phyloP scores from a whole-genome alignment of 768 basidiomycete species.

The Agrocybe pediades region DNA sequence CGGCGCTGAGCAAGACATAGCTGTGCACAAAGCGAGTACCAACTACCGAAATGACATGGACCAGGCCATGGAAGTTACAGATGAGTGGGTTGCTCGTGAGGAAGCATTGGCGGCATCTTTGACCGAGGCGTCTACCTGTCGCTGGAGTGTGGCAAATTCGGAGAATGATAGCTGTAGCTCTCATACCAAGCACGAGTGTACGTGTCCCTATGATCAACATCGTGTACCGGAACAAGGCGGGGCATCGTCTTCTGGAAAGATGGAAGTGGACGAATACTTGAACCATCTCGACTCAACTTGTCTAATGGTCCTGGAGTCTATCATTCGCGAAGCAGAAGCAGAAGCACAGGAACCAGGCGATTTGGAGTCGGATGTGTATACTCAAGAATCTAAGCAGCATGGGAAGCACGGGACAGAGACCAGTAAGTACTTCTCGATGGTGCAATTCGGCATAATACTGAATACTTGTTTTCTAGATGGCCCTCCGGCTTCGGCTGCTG shows the following conservation, averaged over 20 bases:
- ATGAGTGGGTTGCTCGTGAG: conserved; percentile 50
- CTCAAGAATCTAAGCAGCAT: not conserved
- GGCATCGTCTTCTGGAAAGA: not conserved
- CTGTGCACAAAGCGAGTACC: not conserved
- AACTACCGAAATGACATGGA: conserved; percentile 28
- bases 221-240: not conserved
- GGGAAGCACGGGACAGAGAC: not conserved
- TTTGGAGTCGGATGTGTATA: not conserved
- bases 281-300: conserved; percentile 22
- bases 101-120: conserved; percentile 38
- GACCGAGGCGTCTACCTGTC: conserved; percentile 15
- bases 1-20: conserved; percentile 18
- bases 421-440: not conserved
- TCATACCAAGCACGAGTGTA: not conserved
- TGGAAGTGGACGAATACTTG: conserved; percentile 7
- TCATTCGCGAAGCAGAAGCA: conserved; percentile 23
- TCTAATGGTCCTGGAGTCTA: conserved; percentile 25
- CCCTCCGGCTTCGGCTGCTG: not conserved
- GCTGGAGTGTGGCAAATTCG: conserved; percentile 7
- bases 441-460: not conserved
- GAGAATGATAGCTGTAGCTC: conserved; percentile 3
- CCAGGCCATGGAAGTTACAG: conserved; percentile 50
- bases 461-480: not conserved
- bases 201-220: not conserved
- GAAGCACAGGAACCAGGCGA: conserved; percentile 1